Evolutionary conservation across 176 grass and related monocot species (phyloP), one percentile per base, ranked within the genome.

Genomic region (Carex scoparia): DNA sequence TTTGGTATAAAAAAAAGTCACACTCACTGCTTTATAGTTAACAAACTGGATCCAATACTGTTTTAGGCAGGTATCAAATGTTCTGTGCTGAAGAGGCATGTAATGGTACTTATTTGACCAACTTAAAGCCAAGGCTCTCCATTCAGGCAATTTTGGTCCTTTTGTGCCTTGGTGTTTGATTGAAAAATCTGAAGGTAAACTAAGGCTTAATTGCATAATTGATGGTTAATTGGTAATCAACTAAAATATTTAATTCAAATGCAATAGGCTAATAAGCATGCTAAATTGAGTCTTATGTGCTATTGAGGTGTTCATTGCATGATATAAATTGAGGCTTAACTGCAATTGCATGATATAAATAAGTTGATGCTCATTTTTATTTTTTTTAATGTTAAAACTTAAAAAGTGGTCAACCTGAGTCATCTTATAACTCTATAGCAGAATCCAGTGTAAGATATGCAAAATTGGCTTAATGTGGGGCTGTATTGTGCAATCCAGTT

Each of bases 1-100:
- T 53, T 75, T 78, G 10, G 12, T 78, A 84, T 61, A 4, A 87
- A 56, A 53, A 81, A 61, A 59, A 65, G 62, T 55, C 5, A 61
- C n/a, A 79, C 5, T 76, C n/a, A 76, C 23, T 7, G 14, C 10
- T 4, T 32, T 54, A 0, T 16, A 78, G 48, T 56, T 77, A 57
- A 78, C 74, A 78, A 55, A 56, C 19, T 77, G 73, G 46, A 56
- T 55, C 49, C 4, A 11, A 49, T 55, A 27, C 10, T 55, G 44
- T 10, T 75, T 76, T 76, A 76, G 19, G 46, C 48, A 14, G 48
- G 72, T 53, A 55, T 6, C 38, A 76, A 54, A 56, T 16, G 10
- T 73, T 14, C 49, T 1, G 48, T 56, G 4, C 48, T 32, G 48
- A 77, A 40, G 66, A 40, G 32, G 5, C 31, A 12, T 77, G 10